Conservation (phyloP, 352 stramenopile genomes). For the Globisporangium spiculum region DNA sequence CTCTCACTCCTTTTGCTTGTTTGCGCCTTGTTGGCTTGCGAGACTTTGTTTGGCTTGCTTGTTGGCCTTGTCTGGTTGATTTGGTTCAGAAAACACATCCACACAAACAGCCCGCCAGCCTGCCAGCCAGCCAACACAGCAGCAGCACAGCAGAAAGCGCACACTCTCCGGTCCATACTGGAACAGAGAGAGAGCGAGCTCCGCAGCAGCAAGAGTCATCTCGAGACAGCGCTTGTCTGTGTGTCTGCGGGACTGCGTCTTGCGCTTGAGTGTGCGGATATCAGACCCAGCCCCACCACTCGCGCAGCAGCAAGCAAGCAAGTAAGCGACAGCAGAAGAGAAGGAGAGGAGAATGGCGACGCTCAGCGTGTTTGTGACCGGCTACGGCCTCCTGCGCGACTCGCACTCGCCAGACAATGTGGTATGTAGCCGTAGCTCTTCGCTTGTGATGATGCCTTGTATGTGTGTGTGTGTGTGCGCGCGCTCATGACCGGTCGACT, state of each 20-base stretch:
- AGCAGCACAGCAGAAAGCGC: not conserved
- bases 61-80: constrained; percentile 5
- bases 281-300: not conserved
- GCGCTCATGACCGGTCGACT: not conserved
- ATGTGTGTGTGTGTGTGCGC: not conserved
- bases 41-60: not conserved
- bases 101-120: constrained; percentile 2
- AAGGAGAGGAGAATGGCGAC: constrained; percentile 43
- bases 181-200: not conserved
- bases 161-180: not conserved
- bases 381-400: constrained; percentile 66
- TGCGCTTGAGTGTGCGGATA: not conserved
- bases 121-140: not conserved
- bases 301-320: constrained; percentile 4
- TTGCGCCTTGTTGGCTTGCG: not conserved
- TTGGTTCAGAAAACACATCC: constrained; percentile 17
- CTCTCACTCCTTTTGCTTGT: not conserved
- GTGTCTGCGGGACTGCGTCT: not conserved
- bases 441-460: not conserved
- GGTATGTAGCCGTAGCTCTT: constrained; percentile 26
- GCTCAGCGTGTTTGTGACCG: constrained; percentile 70
- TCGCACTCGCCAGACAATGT: constrained; percentile 42
- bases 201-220: not conserved
- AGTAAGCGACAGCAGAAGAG: not conserved
- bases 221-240: not conserved